Evolutionary conservation across 805 yeast genomes (phyloP).

Genomic region (Saturnispora halmiae): DNA sequence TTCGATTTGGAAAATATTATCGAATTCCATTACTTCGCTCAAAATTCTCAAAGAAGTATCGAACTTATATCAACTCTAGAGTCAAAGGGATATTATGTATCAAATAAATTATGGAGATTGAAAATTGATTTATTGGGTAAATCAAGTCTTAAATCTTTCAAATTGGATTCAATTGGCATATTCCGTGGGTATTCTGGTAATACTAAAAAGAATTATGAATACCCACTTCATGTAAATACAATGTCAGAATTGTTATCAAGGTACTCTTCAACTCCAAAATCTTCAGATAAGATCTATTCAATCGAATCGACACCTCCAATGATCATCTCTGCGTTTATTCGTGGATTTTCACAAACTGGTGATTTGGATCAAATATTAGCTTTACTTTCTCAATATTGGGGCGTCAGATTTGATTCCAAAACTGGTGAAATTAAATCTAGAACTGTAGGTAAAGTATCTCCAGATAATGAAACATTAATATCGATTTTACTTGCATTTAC

Average conservation of each 20-base stretch:
- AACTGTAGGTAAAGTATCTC: conserved; percentile 20
- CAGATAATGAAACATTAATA: conserved; percentile 19
- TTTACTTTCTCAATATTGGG: conserved; percentile 9
- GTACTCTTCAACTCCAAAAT: not conserved
- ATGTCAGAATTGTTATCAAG: conserved; percentile 1
- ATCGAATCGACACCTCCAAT: not conserved
- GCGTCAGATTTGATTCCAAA: conserved; percentile 25
- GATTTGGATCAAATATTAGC: conserved; percentile 20
- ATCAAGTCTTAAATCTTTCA: too few species aligned
- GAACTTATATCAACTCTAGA: conserved; percentile 18
- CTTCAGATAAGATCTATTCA: not conserved
- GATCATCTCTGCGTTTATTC: conserved; percentile 17
- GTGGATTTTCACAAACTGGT: conserved; percentile 24
- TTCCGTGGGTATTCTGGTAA: conserved; percentile 5
- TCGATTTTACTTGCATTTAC: conserved; percentile 25
- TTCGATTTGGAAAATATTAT: conserved; percentile 23
- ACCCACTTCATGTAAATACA: not conserved
- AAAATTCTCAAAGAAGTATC: conserved; percentile 18
- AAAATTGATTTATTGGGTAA: conserved; percentile 21
- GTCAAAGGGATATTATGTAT: conserved; percentile 12
- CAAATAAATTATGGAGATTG: conserved; percentile 21
- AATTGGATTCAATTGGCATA: too few species aligned
- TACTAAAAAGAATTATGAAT: not conserved
- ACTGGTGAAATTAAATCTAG: conserved; percentile 11
- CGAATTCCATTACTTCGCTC: conserved; percentile 16